Evolutionary conservation across 495 filamentous ascomycete genomes (phyloP).

Genomic region (Hypoxylon rickii): DNA sequence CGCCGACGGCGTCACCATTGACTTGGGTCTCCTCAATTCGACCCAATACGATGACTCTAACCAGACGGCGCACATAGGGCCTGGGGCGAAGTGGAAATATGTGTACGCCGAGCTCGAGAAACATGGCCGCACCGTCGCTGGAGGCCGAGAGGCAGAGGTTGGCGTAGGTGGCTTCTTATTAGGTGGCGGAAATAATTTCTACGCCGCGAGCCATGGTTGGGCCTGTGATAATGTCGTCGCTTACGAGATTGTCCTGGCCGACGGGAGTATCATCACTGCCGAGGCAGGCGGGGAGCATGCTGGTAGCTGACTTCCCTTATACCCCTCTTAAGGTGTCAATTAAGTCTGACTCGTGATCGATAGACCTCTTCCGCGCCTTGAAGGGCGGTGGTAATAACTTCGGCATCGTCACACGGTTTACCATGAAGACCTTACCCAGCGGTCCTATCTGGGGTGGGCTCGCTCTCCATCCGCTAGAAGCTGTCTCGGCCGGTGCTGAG

Average conservation of each 20-base stretch:
- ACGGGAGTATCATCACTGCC: slow-evolving; percentile 50
- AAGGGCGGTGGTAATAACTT: slow-evolving; percentile 59
- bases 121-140: slow-evolving; percentile 54
- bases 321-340: too few species aligned
- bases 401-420: slow-evolving; percentile 56
- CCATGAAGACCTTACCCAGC: slow-evolving; percentile 38
- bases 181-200: slow-evolving; percentile 60
- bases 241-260: slow-evolving; percentile 54
- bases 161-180: slow-evolving; percentile 65
- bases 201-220: slow-evolving; percentile 51
- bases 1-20: slow-evolving; percentile 60
- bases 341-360: too few species aligned
- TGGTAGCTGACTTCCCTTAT: too few species aligned
- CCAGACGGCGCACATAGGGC: slow-evolving; percentile 46
- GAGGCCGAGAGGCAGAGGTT: slow-evolving; percentile 58
- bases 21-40: slow-evolving; percentile 52
- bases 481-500: slow-evolving; percentile 22
- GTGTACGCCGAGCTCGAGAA: slow-evolving; percentile 41
- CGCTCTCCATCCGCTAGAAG: background rate
- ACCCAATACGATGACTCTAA: slow-evolving; percentile 43
- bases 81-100: slow-evolving; percentile 44
- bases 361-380: slow-evolving; percentile 56
- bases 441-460: slow-evolving; percentile 30
- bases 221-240: slow-evolving; percentile 37
- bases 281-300: too few species aligned